phyloP scores from a whole-genome alignment of 2,329 filamentous ascomycete species.

The Cladosporium austrohemisphaericum region DNA sequence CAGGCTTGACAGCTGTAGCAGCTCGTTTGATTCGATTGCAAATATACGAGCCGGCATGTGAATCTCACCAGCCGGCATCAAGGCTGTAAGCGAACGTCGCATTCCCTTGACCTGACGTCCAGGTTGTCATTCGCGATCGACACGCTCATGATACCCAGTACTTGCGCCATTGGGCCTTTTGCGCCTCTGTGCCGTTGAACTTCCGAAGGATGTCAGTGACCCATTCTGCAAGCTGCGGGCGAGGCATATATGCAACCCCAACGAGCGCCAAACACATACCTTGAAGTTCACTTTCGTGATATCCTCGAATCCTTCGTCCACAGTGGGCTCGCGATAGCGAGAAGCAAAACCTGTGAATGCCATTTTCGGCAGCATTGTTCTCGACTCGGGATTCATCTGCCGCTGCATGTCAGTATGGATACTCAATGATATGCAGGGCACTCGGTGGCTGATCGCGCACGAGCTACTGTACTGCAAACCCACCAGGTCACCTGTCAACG shows the following conservation, averaged over 20 bases:
- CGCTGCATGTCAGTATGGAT: conserved; percentile 12
- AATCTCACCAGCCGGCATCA: neutral
- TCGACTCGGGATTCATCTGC: conserved; percentile 77
- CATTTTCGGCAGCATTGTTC: conserved; percentile 67
- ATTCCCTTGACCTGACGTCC: no score
- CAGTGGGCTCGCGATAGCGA: conserved; percentile 67
- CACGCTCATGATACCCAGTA: conserved; percentile 60
- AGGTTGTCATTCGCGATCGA: no score
- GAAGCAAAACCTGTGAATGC: conserved; percentile 75
- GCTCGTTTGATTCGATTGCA: no score
- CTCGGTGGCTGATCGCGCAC: conserved; percentile 1
- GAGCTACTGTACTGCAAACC: conserved; percentile 20
- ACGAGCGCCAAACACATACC: conserved; percentile 38
- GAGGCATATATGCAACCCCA: neutral
- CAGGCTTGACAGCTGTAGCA: no score
- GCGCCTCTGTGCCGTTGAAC: conserved; percentile 66
- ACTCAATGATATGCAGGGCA: conserved; percentile 10
- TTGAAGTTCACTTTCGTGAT: conserved; percentile 71
- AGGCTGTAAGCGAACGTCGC: no score
- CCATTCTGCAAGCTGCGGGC: conserved; percentile 4
- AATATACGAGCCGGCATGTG: neutral
- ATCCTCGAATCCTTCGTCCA: conserved; percentile 79
- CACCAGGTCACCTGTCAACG: conserved; percentile 50
- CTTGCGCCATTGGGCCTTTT: conserved; percentile 67
- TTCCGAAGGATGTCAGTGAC: conserved; percentile 24